Conservation (phyloP, 306 rosid species). For the Aeschynomene evenia region DNA sequence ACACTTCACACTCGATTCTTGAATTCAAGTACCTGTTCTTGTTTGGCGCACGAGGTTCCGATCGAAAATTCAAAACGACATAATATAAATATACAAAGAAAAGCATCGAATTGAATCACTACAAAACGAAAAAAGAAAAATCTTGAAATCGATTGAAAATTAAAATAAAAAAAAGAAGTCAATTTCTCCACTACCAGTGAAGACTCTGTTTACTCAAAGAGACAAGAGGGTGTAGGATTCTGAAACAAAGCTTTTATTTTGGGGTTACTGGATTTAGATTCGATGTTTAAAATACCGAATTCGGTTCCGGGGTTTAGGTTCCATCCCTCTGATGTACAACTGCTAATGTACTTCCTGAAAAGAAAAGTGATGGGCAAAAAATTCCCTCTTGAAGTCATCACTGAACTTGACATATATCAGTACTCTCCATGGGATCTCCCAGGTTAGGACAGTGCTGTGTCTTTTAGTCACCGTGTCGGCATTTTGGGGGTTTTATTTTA, state of each 20-base stretch:
- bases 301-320: conserved; percentile 72
- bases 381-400: conserved; percentile 28
- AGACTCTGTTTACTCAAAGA: background rate
- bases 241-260: background rate
- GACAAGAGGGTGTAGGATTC: background rate
- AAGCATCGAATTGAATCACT: no score
- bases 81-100: no score
- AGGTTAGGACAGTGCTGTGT: conserved; percentile 37
- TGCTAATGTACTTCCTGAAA: conserved; percentile 54
- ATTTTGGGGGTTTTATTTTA: background rate
- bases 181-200: background rate
- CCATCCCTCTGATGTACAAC: conserved; percentile 64
- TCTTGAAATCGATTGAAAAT: background rate
- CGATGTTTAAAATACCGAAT: conserved; percentile 23
- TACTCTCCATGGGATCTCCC: conserved; percentile 77
- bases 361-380: conserved; percentile 53
- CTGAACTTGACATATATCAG: conserved; percentile 69
- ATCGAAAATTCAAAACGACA: no score
- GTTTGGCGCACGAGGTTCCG: no score
- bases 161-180: no score
- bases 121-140: no score
- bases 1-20: no score
- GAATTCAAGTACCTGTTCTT: no score
- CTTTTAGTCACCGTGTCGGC: no score
- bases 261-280: background rate